phyloP scores from a whole-genome alignment of 31 red algal species.

The Endocladia muricata region DNA sequence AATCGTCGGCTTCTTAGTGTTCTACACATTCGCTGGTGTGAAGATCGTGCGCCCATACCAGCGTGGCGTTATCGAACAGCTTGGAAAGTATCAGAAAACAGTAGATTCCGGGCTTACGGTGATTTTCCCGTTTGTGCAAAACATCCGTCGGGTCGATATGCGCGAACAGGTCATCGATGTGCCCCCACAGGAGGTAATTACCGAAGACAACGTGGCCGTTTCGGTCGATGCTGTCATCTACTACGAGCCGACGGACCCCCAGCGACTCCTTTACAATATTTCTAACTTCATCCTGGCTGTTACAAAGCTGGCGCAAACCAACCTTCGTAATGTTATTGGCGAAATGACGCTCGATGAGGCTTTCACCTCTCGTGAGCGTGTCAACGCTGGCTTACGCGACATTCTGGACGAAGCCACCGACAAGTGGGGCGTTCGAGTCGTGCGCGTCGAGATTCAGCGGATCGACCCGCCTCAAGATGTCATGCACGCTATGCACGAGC shows the following conservation, averaged over 20 bases:
- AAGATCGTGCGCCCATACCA: too few relatives aligned
- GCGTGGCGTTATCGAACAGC: neutral
- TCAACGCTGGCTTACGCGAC: conserved; percentile 48
- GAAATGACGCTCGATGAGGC: conserved; percentile 73
- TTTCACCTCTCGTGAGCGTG: conserved; percentile 53
- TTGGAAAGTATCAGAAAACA: neutral
- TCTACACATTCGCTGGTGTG: too few relatives aligned
- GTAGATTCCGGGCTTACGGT: neutral
- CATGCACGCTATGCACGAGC: conserved; percentile 67
- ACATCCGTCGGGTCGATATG: neutral
- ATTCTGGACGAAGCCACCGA: conserved; percentile 62
- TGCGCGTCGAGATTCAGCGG: conserved; percentile 70
- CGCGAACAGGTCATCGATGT: conserved; percentile 57
- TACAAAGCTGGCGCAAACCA: conserved; percentile 64
- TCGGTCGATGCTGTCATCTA: conserved; percentile 65
- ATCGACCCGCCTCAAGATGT: conserved; percentile 68
- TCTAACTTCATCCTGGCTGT: neutral
- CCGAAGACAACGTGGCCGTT: conserved; percentile 75
- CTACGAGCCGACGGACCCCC: conserved; percentile 41
- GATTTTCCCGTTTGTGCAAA: neutral
- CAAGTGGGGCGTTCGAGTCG: conserved; percentile 57
- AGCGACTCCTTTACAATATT: conserved; percentile 26
- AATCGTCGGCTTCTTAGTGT: too few relatives aligned
- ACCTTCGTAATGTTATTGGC: conserved; percentile 66
- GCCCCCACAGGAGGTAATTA: conserved; percentile 67